Percentiles rank a stretch among this genome's conserved stretches.
Evolutionary conservation across 345 rosid genomes (phyloP).

Genomic region (Populus tremula): DNA sequence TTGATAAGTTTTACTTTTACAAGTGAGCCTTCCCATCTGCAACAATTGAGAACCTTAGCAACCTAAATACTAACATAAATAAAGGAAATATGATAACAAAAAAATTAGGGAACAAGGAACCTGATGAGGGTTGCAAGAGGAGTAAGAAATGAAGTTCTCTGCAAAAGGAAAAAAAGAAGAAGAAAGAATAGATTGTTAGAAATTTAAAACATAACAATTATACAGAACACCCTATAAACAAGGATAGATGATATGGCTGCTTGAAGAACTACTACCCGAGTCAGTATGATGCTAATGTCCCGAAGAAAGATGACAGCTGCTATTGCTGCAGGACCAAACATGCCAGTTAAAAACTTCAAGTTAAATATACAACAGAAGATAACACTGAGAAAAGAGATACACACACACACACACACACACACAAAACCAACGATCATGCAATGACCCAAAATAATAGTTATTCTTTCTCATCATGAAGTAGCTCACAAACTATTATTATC

Average conservation of each 20-base stretch:
- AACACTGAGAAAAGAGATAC: background rate
- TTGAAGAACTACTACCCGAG: constrained; percentile 40
- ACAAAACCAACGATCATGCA: background rate
- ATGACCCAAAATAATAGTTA: background rate
- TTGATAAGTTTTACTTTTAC: background rate
- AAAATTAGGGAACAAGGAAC: constrained; percentile 28
- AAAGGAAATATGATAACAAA: background rate
- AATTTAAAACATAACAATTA: background rate
- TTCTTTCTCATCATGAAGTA: background rate
- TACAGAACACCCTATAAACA: background rate
- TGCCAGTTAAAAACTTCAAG: constrained; percentile 3
- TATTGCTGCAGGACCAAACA: constrained; percentile 55
- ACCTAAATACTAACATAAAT: background rate
- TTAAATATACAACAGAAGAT: background rate
- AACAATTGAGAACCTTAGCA: background rate
- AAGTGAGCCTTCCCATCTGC: background rate
- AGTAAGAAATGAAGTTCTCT: constrained; percentile 44
- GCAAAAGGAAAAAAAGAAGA: constrained; percentile 30
- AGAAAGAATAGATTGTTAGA: background rate
- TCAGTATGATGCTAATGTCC: constrained; percentile 47
- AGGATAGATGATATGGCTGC: background rate
- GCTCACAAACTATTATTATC: background rate
- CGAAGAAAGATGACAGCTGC: constrained; percentile 63
- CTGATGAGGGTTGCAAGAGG: constrained; percentile 50
- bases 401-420: background rate